Percentiles rank a stretch among this genome's conserved stretches.
These are phyloP conservation scores for Aegilops bicornis DNA, from an alignment of 176 grass and related monocot genomes.

Conservation along the genomic window DNA sequence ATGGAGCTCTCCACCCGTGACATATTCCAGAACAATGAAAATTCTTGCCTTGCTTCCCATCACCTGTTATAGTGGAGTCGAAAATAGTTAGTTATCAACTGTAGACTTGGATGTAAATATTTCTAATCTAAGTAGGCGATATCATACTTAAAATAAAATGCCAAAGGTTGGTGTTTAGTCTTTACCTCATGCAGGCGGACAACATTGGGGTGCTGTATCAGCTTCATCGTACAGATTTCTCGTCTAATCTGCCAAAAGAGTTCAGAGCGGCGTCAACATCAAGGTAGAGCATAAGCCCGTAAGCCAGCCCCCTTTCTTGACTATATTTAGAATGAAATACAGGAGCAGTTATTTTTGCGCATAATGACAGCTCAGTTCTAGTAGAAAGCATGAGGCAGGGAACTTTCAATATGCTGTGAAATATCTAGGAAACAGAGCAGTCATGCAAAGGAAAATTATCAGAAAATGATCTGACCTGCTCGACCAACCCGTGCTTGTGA, in stretches of 20 bases:
- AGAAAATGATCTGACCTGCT: constrained; percentile 46
- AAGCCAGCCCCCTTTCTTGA: background rate
- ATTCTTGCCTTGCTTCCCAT: constrained; percentile 96
- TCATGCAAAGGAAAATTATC: background rate
- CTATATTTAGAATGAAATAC: background rate
- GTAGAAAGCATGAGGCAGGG: background rate
- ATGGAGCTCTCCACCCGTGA: constrained; percentile 79
- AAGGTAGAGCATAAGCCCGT: background rate
- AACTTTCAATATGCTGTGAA: background rate
- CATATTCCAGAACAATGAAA: constrained; percentile 84
- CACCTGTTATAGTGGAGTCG: constrained; percentile 46
- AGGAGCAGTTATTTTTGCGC: background rate
- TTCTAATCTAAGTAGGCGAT: background rate
- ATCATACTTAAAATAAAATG: background rate
- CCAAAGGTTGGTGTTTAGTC: background rate
- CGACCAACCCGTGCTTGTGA: constrained; percentile 68
- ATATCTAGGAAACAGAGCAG: background rate
- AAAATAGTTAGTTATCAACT: background rate
- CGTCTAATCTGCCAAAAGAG: constrained; percentile 64
- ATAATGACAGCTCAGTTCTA: background rate
- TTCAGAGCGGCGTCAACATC: background rate
- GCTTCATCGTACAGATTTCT: constrained; percentile 88
- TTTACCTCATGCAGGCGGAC: constrained; percentile 79
- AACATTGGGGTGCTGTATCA: constrained; percentile 91
- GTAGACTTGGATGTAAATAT: background rate